Base-by-base conservation (phyloP, 2,329 filamentous ascomycete species). In the Neospermospora avenae region DNA sequence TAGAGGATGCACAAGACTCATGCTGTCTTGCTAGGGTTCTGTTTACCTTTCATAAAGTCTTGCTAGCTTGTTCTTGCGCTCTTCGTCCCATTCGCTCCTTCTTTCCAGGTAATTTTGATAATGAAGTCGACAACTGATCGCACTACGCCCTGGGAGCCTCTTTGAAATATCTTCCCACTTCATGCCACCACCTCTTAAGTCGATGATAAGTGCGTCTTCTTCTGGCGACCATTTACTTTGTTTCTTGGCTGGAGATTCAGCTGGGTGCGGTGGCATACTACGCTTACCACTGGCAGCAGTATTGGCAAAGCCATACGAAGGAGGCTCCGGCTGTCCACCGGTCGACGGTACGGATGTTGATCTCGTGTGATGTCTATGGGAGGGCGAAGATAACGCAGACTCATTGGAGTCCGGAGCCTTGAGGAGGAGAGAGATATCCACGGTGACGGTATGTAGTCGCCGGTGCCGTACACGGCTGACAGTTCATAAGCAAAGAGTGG, bases 91-190 rank as follows among this genome's bases (percentile, higher is more conserved):
- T 73, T 96, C 91, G 69, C 90, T 92, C 59, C 92, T 84, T 70
- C 92, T 84, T 75, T 99, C 95, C 56, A 97, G 84, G 73, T 98
- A 98, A 74, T 99, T 99, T 71, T 98, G 93, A 74, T 97, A 98
- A 72, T 96, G 92, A 55, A 98, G 81, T 45, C 93, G 87, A 75
- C 93, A 98, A 69, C 92, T 96, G 70, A 97, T 97, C 59, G 92
- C 88, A 75, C 92, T 97, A 68, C 95, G 85, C 63, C 93, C 93
- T 2, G 92, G 93, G 53, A 98, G 79, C 57, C 88, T 85, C 78
- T 93, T 96, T 63, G 91, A 96, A 70, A 98, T 97, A 75, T 98
- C 93, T 73, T 98, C 93, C 95, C 93, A 98, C 74, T 98, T 98
- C 91, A 97, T 96, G 8, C 91, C 90, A 68, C 87, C 87, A 39